Conservation (phyloP, 129 eudicot species). For the Flaveria robusta region DNA sequence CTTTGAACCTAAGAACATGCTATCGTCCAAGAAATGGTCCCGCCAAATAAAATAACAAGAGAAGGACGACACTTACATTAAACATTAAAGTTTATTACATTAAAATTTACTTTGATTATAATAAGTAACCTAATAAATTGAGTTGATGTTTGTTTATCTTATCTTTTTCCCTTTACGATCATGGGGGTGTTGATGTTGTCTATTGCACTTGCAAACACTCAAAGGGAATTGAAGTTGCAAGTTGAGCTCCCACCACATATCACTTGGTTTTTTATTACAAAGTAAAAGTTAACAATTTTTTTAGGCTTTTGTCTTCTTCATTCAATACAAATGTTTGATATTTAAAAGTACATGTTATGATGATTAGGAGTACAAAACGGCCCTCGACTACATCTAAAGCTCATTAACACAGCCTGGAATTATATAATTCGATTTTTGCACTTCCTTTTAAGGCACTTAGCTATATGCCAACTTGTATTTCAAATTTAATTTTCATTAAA, state of each 20-base stretch:
- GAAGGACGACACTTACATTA: no score
- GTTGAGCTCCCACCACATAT: constrained; percentile 48
- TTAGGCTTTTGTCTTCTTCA: constrained; percentile 34
- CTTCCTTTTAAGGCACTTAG: background rate
- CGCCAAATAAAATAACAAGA: no score
- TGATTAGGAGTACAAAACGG: constrained; percentile 34
- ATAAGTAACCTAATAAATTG: background rate
- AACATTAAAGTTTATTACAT: no score
- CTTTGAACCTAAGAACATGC: no score
- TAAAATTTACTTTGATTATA: no score
- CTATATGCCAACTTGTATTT: background rate
- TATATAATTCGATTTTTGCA: constrained; percentile 2
- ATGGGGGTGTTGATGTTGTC: constrained; percentile 46
- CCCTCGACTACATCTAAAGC: constrained; percentile 18
- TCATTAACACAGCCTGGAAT: constrained; percentile 2
- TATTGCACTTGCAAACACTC: constrained; percentile 31
- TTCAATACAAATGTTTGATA: constrained; percentile 31
- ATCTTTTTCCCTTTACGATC: constrained; percentile 38
- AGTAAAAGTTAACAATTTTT: constrained; percentile 14
- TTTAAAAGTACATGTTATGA: constrained; percentile 21
- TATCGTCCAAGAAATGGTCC: no score
- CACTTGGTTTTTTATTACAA: constrained; percentile 26
- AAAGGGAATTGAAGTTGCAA: constrained; percentile 27
- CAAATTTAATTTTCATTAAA: background rate
- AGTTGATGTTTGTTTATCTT: constrained; percentile 34